phyloP scores from a whole-genome alignment of 2,329 filamentous ascomycete genomes.

The Botrytis aclada region DNA sequence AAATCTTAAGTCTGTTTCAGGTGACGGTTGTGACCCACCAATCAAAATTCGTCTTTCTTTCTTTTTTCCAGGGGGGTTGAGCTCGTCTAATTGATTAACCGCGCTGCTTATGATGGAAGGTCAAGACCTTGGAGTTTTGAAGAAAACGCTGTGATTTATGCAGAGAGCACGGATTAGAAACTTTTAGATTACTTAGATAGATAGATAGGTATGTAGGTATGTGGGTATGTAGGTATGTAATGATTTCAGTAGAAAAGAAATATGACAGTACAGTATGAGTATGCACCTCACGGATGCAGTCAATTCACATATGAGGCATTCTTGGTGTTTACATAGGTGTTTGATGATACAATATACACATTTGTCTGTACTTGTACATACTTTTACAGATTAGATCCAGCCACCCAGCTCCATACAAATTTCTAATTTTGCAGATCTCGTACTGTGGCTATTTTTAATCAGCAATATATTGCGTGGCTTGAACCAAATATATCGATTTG shows the following conservation, averaged over 20 bases:
- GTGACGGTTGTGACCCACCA: slow-evolving; percentile 6
- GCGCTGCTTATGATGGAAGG: slow-evolving; percentile 1
- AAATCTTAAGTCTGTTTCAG: slow-evolving; percentile 18
- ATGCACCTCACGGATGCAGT: not conserved
- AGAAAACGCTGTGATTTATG: not conserved
- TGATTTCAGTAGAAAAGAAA: not conserved
- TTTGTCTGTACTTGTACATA: not conserved
- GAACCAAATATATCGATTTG: slow-evolving; percentile 11
- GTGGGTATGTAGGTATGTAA: not conserved
- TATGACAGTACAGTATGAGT: not conserved
- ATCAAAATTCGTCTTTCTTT: slow-evolving; percentile 4
- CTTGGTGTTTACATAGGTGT: not conserved
- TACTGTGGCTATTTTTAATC: not conserved
- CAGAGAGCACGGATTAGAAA: not conserved
- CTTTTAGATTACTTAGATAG: not conserved
- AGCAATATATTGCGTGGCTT: slow-evolving; percentile 1
- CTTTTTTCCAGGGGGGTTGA: slow-evolving; percentile 4
- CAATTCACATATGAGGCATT: not conserved
- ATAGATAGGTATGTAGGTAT: not conserved
- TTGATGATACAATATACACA: not conserved
- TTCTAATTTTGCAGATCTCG: slow-evolving; percentile 6
- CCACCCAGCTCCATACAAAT: not conserved
- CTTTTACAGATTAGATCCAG: not conserved
- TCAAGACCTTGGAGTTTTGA: not conserved
- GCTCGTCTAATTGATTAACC: slow-evolving; percentile 19